Evolutionary conservation across 768 basidiomycete genomes (phyloP), one percentile per base, ranked within the genome.

Genomic region (Lactarius vividus): DNA sequence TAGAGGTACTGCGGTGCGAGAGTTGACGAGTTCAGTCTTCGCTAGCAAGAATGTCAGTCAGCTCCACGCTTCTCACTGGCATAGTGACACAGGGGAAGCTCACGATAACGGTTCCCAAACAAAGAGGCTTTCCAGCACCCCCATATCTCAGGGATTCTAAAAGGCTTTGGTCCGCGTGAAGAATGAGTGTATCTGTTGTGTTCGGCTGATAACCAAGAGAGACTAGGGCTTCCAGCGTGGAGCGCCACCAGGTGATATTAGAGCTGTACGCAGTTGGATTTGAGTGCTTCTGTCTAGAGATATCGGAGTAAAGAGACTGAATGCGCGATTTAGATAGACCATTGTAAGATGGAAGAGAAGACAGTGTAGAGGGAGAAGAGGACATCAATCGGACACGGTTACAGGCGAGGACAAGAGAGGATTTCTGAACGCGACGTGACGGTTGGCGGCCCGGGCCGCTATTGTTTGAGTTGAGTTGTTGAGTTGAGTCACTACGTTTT

Each of bases 241-340:
- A 77, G 39, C 83, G 85, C 96, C 96, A 98, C 95, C 95, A 98
- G 61, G 88, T 85, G 35, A 94, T 79, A 72, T 92, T 91, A 13
- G 92, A 85, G 57, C 85, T 77, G 74, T 88, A 97, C 4, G 92
- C 88, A 2, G 88, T 83, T 0, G 93, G 90, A 74, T 98, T 96
- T 1, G 92, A 89, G 57, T 85, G 79, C 71, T 89, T 92, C 77
- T 96, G 93, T 15, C 86, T 81, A 0, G 91, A 86, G 64, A 96
- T 87, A 73, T 96, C 94, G 9, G 94, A 90, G 77, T 96, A 98
- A 8, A 98, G 80, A 0, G 94, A 85, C 67, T 90, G 87, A 0
- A 93, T 79, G 9, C 91, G 86, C 20, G 71, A 77, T 1, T 75
- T 73, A 0, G 86, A 83, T 3, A 82, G 79, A 0, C 78, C 76